Conservation (phyloP, 1,284 basidiomycete genomes). For the Rhodotorula sp. region DNA sequence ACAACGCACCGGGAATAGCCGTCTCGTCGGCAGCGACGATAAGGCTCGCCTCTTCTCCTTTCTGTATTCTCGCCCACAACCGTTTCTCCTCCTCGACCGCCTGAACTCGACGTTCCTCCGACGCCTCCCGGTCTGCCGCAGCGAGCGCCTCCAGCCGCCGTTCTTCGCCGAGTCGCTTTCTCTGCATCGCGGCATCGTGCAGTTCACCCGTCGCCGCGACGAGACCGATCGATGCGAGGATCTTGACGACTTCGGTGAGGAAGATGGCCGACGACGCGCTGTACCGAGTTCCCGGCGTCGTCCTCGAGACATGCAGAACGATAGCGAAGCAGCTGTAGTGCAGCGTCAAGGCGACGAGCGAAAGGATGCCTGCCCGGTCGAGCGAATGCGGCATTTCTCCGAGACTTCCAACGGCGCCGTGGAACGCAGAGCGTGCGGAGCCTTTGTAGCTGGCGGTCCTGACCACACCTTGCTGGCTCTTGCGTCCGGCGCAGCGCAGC, state of each 20-base stretch:
- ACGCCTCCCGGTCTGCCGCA: neutral
- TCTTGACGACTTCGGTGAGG: slow-evolving; percentile 45
- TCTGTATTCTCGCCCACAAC: neutral
- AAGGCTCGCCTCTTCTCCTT: neutral
- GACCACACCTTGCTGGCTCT: too few species aligned
- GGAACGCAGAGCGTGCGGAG: neutral
- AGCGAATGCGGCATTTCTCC: slow-evolving; percentile 5
- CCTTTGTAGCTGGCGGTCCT: too few species aligned
- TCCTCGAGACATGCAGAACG: slow-evolving; percentile 17
- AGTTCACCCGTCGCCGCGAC: slow-evolving; percentile 35
- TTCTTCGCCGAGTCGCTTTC: slow-evolving; percentile 1
- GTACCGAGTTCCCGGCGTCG: slow-evolving; percentile 20
- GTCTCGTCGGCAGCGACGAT: slow-evolving; percentile 6
- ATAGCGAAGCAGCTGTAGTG: slow-evolving; percentile 34
- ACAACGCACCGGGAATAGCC: slow-evolving; percentile 4
- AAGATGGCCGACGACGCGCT: slow-evolving; percentile 43
- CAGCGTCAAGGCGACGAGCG: slow-evolving; percentile 26
- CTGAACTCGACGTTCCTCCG: neutral
- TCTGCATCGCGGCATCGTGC: slow-evolving; percentile 1
- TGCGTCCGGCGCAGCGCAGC: too few species aligned
- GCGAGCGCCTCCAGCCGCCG: neutral
- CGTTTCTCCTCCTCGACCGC: neutral
- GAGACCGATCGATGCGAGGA: slow-evolving; percentile 39
- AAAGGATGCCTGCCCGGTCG: slow-evolving; percentile 12
- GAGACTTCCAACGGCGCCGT: neutral